Percentiles rank a stretch among this genome's conserved stretches.
These are phyloP conservation scores for Dothistroma septosporum DNA, from an alignment of 2,329 filamentous ascomycete genomes.

Conservation along the genomic window DNA sequence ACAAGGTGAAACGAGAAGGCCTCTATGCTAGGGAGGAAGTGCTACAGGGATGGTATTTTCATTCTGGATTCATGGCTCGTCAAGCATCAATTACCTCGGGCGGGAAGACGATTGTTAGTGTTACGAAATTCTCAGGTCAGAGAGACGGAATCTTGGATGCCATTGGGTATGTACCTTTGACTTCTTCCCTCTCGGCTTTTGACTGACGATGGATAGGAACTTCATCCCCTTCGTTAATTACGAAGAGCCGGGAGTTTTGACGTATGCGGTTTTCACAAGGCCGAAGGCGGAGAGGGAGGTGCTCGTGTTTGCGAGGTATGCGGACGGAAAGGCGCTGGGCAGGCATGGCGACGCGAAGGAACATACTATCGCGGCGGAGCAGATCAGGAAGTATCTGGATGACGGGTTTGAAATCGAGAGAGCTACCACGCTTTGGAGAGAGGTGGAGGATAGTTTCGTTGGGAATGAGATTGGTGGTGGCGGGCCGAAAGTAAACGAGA, in stretches of 20 bases:
- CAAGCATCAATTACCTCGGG: slow-evolving; percentile 7
- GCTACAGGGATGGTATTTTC: slow-evolving; percentile 25
- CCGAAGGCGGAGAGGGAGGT: slow-evolving; percentile 26
- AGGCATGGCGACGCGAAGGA: slow-evolving; percentile 22
- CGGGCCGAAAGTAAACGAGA: background rate
- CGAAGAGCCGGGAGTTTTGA: slow-evolving; percentile 24
- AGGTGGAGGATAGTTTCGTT: slow-evolving; percentile 31
- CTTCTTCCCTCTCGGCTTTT: background rate
- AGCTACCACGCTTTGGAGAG: slow-evolving; percentile 27
- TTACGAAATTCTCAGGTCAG: slow-evolving; percentile 20
- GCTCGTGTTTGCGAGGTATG: slow-evolving; percentile 26
- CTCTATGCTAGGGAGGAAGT: slow-evolving; percentile 25
- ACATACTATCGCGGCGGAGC: slow-evolving; percentile 21
- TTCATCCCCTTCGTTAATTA: slow-evolving; percentile 16
- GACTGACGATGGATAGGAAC: background rate
- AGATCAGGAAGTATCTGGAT: slow-evolving; percentile 17
- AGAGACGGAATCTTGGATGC: slow-evolving; percentile 7
- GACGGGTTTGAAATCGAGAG: slow-evolving; percentile 7
- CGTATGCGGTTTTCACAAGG: slow-evolving; percentile 27
- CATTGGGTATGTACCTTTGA: slow-evolving; percentile 6
- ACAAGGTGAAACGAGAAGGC: slow-evolving; percentile 16
- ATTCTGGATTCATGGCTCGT: slow-evolving; percentile 24
- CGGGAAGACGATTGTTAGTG: slow-evolving; percentile 15
- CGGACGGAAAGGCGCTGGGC: slow-evolving; percentile 16
- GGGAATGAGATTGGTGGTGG: slow-evolving; percentile 13